A percentile compares a stretch with the other conserved stretches of the same genome.
Evolutionary conservation across 1,139 yeast species (phyloP).

Genomic region (Lizanozyma gosingica): DNA sequence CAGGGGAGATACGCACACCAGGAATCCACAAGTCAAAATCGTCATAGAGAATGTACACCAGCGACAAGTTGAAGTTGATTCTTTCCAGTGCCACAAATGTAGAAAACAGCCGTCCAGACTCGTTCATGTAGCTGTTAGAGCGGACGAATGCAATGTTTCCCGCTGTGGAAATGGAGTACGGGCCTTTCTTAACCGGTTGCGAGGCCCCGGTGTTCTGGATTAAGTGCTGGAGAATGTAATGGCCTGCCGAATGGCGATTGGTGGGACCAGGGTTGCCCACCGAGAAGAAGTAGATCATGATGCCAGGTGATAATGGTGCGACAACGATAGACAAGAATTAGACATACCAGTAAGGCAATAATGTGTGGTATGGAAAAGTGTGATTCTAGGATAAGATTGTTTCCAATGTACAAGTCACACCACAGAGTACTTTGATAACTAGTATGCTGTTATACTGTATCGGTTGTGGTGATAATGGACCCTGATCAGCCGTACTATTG

Average conservation of each 20-base stretch:
- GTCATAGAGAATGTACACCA: constrained; percentile 25
- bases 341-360: no score
- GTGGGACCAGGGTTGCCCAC: constrained; percentile 37
- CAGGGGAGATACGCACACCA: constrained; percentile 17
- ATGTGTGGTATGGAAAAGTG: no score
- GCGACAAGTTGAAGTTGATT: constrained; percentile 9
- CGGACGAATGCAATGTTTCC: constrained; percentile 21
- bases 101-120: constrained; percentile 23
- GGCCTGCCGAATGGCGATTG: constrained; percentile 34
- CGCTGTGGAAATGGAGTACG: constrained; percentile 17
- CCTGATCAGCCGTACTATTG: no score
- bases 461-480: no score
- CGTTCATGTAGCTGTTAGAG: constrained; percentile 35
- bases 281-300: constrained; percentile 21
- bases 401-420: no score
- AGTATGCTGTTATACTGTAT: no score
- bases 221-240: constrained; percentile 22
- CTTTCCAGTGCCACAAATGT: constrained; percentile 15
- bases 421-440: no score
- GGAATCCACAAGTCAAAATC: constrained; percentile 31
- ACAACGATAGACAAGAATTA: neutral
- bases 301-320: neutral
- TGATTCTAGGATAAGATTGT: no score
- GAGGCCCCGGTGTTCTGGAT: constrained; percentile 18
- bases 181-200: constrained; percentile 13